Evolutionary conservation across 2,329 filamentous ascomycete species (phyloP), one percentile per base, ranked within the genome.

Genomic region (Cytospora leucostoma): DNA sequence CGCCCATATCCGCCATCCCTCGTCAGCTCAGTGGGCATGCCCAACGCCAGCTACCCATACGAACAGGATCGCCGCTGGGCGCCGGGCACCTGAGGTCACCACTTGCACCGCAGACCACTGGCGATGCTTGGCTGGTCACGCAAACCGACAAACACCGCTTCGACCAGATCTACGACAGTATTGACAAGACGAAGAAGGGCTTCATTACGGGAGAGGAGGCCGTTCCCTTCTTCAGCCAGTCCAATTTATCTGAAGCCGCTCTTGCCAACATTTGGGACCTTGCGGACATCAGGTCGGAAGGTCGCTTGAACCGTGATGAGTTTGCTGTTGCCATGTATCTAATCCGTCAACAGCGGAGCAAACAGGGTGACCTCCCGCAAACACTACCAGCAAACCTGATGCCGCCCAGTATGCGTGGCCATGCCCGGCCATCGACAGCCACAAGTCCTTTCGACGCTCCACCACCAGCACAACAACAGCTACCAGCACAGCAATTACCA

Each of bases 251-350:
- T 0, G 94, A 98, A 73, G 94, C 97, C 71, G 87, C 86, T 11
- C 81, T 99, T 59, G 95, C 95, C 35, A 91, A 96, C 70, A 96
- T 99, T 67, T 99, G 95, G 95, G 95, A 99, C 74, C 85, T 99
- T 35, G 90, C 95, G 15, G 95, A 99, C 76, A 92, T 97, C 76
- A 92, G 92, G 72, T 95, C 92, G 8, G 90, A 93, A 69, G 95
- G 95, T 12, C 88, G 90, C 63, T 80, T 99, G 62, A 93, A 84
- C 54, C 87, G 86, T 70, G 95, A 99, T 69, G 93, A 97, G 70
- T 99, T 99, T 73, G 93, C 95, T 0, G 93, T 99, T 54, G 94
- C 95, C 59, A 97, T 99, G 93, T 96, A 96, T 73, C 82, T 99
- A 57, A 97, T 99, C 70, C 87, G 93, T 66, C 91, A 96, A 74